phyloP scores from a whole-genome alignment of 2,329 filamentous ascomycete species.

The Penicillium sp. region DNA sequence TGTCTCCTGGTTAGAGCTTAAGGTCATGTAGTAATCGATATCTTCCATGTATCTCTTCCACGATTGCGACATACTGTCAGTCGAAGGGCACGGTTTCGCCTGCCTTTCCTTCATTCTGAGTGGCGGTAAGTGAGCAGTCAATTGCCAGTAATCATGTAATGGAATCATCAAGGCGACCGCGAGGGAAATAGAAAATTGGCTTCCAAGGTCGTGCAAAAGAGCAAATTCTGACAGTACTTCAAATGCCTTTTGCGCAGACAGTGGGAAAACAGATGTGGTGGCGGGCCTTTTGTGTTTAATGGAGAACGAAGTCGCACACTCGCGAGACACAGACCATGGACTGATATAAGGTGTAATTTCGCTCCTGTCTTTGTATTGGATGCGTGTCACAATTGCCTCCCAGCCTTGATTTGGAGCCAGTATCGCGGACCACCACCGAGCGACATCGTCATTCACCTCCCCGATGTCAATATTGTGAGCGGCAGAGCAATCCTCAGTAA shows the following conservation, averaged over 20 bases:
- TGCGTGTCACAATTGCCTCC: constrained; percentile 12
- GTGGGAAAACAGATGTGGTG: background rate
- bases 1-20: constrained; percentile 16
- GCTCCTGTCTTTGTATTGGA: too few relatives aligned
- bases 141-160: constrained; percentile 10
- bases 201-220: constrained; percentile 8
- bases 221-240: constrained; percentile 15
- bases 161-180: constrained; percentile 15
- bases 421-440: constrained; percentile 20
- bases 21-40: constrained; percentile 14
- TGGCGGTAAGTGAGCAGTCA: constrained; percentile 9
- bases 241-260: constrained; percentile 10
- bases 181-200: constrained; percentile 17
- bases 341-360: constrained; percentile 2
- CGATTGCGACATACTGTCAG: background rate
- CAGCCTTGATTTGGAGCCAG: constrained; percentile 16
- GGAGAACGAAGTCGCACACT: constrained; percentile 2
- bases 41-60: background rate
- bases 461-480: constrained; percentile 12
- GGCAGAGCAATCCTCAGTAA: too few relatives aligned
- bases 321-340: constrained; percentile 13
- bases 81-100: background rate
- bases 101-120: background rate
- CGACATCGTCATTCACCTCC: constrained; percentile 8
- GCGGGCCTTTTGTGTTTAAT: background rate